Conservation (phyloP, 2,329 filamentous ascomycete genomes). For the Epichloe uncinata region DNA sequence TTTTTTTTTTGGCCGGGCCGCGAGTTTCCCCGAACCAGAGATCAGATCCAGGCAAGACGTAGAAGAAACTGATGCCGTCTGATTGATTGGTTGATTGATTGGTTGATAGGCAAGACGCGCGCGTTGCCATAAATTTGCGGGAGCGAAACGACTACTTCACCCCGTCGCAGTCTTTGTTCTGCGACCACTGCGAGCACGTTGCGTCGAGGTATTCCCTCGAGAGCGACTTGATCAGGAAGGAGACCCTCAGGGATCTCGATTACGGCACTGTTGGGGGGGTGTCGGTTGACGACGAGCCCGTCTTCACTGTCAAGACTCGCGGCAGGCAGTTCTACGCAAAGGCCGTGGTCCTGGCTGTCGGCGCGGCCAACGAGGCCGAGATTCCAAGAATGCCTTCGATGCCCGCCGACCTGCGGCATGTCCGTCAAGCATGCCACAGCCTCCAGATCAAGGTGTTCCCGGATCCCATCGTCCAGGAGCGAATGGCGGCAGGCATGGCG, state of each 20-base stretch:
- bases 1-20: background rate
- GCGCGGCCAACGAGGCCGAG: conserved; percentile 48
- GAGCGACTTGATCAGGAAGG: conserved; percentile 43
- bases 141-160: conserved; percentile 59
- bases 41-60: background rate
- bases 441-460: conserved; percentile 50
- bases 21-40: background rate
- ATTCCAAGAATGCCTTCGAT: conserved; percentile 28
- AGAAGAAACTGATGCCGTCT: background rate
- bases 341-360: conserved; percentile 56
- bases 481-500: conserved; percentile 33
- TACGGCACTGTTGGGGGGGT: conserved; percentile 36
- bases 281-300: conserved; percentile 32
- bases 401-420: conserved; percentile 6
- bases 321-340: conserved; percentile 41
- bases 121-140: conserved; percentile 47
- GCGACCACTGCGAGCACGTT: conserved; percentile 46
- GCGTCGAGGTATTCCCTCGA: conserved; percentile 37
- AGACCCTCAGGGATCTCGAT: conserved; percentile 46
- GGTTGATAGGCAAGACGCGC: conserved; percentile 24
- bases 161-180: conserved; percentile 48
- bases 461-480: conserved; percentile 33
- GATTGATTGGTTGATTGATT: conserved; percentile 5
- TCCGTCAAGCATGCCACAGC: conserved; percentile 44
- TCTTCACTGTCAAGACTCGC: conserved; percentile 53